Conservation (phyloP, 371 early-diverging fungal species). For the Fennellomyces sp. region DNA sequence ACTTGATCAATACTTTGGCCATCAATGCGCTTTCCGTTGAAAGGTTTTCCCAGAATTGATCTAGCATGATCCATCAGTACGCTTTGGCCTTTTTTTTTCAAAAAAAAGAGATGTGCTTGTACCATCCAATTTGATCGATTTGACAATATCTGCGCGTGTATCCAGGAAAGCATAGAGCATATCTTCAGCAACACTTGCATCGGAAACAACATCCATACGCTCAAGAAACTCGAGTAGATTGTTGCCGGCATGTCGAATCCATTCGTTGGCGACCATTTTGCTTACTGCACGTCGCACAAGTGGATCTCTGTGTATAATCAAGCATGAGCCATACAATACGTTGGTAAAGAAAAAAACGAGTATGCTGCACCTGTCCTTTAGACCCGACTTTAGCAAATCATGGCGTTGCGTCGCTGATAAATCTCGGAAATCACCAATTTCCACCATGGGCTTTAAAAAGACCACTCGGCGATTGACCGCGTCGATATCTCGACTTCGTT, state of each 20-base stretch:
- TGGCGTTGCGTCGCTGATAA: slow-evolving; percentile 75
- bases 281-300: slow-evolving; percentile 75
- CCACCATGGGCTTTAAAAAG: slow-evolving; percentile 69
- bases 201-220: slow-evolving; percentile 75
- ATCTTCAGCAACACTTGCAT: slow-evolving; percentile 68
- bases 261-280: slow-evolving; percentile 72
- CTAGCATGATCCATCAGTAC: slow-evolving; percentile 22
- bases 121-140: slow-evolving; percentile 61
- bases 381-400: slow-evolving; percentile 71
- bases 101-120: no score
- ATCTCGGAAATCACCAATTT: slow-evolving; percentile 67
- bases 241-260: slow-evolving; percentile 78
- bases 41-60: slow-evolving; percentile 77
- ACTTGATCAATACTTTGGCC: slow-evolving; percentile 64
- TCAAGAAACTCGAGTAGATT: slow-evolving; percentile 82
- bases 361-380: slow-evolving; percentile 64
- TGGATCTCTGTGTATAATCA: slow-evolving; percentile 53
- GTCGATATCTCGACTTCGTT: slow-evolving; percentile 80
- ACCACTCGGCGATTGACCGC: slow-evolving; percentile 66
- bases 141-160: slow-evolving; percentile 68
- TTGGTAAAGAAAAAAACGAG: neutral
- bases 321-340: neutral
- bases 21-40: slow-evolving; percentile 81
- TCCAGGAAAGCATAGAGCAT: slow-evolving; percentile 70
- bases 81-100: neutral